These are phyloP conservation scores for Fusarium armeniacum DNA, from an alignment of 2,329 filamentous ascomycete genomes.

Conservation along the genomic window DNA sequence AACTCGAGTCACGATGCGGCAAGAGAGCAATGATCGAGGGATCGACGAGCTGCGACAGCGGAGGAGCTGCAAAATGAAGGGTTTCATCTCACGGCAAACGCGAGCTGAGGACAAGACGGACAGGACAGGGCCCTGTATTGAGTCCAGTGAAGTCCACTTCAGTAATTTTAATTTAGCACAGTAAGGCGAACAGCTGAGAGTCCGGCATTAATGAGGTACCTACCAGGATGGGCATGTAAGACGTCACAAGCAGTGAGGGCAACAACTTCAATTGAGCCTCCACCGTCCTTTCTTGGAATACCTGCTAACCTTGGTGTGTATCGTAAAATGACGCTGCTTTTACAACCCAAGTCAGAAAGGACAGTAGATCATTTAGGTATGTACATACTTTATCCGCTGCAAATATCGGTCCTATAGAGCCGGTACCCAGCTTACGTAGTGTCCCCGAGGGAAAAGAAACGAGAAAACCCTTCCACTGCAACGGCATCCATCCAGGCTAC, in stretches of 20 bases:
- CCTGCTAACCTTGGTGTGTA: no score
- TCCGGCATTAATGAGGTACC: slow-evolving; percentile 12
- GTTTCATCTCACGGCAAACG: slow-evolving; percentile 50
- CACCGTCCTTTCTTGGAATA: not conserved
- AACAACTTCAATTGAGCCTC: slow-evolving; percentile 15
- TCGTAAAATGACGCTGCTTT: not conserved
- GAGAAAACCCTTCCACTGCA: slow-evolving; percentile 22
- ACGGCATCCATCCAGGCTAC: slow-evolving; percentile 27
- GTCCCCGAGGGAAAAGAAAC: slow-evolving; percentile 23
- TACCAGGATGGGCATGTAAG: slow-evolving; percentile 33
- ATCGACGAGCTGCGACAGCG: slow-evolving; percentile 32
- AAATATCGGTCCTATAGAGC: slow-evolving; percentile 7
- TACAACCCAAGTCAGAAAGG: not conserved
- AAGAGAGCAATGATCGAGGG: slow-evolving; percentile 31
- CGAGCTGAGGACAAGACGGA: slow-evolving; percentile 41
- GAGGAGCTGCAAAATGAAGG: slow-evolving; percentile 35
- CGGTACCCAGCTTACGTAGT: not conserved
- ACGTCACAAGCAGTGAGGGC: slow-evolving; percentile 31
- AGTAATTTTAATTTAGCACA: slow-evolving; percentile 30
- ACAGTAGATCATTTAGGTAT: not conserved
- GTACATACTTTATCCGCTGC: not conserved
- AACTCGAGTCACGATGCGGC: slow-evolving; percentile 35
- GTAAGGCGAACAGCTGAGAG: slow-evolving; percentile 44
- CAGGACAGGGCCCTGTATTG: slow-evolving; percentile 34
- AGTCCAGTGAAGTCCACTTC: not conserved